Base-by-base conservation (phyloP, 441 rosid genomes). In the Arabidopsis lyrata region DNA sequence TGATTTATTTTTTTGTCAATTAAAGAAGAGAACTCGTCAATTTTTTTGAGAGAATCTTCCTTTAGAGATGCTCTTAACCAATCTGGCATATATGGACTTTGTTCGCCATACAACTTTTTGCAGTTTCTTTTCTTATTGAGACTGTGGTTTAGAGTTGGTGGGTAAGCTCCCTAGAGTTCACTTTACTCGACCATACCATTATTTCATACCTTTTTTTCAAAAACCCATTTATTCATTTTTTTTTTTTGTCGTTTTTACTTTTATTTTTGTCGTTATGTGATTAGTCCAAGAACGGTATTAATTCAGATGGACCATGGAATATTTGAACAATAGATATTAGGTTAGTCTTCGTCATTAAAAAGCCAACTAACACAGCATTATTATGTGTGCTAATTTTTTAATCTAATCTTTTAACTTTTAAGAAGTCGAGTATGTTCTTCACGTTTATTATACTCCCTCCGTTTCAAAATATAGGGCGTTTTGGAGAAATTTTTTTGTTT, bases 281-380 rank as follows among this genome's bases (percentile, higher is more conserved):
- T 44, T 55, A 73, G 42, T 22, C 59, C 77, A 64, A 47, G 27
- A 55, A 44, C n/a, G 18, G 24, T 55, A 12, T 4, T 15, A 10
- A 41, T 36, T 12, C 47, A 6, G 55, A 20, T 65, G 50, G 13
- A 24, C 31, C 66, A 18, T 66, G 32, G 61, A 74, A 53, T 13
- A 54, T 9, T 16, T 2, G 3, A 4, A 32, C 29, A 57, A 31
- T 59, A 67, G 11, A 24, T 29, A 38, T 2, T 61, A 38, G 55
- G 49, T 66, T 74, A 59, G 67, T 50, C 63, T 31, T 74, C 68
- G 73, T 60, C 73, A 39, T 42, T 32, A n/a, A 32, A 52, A 67
- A 55, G 38, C 79, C 79, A 68, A 68, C 79, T 45, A 45, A 62
- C 70, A 68, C 64, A 62, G 53, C 66, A 75, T 10, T 58, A 58